Percentiles rank a stretch among this genome's conserved stretches.
phyloP scores from a whole-genome alignment of 2,329 filamentous ascomycete species.

The Cladorrhinum sp. region DNA sequence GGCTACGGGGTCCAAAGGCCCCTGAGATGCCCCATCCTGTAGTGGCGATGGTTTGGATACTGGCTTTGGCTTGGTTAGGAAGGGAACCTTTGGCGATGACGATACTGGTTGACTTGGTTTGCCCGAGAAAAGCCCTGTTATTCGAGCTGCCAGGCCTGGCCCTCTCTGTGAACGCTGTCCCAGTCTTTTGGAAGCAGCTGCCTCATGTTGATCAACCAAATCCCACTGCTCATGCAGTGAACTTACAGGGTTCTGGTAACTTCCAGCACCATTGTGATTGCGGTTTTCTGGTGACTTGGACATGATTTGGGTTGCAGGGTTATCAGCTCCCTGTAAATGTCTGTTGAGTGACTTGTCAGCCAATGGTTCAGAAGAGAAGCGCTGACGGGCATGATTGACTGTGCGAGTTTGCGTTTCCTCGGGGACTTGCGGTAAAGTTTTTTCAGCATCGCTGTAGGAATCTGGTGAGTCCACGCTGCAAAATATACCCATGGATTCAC shows the following conservation, averaged over 20 bases:
- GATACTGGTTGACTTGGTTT: neutral
- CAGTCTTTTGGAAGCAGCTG: neutral
- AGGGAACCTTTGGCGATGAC: neutral
- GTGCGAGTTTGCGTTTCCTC: conserved; percentile 17
- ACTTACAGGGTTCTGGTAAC: neutral
- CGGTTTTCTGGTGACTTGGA: neutral
- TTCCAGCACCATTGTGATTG: neutral
- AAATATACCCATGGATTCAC: conserved; percentile 14
- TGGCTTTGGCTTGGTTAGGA: neutral
- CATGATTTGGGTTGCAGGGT: neutral
- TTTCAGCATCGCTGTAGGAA: conserved; percentile 15
- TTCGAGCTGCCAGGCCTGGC: neutral
- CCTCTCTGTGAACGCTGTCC: neutral
- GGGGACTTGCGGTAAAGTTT: conserved; percentile 15
- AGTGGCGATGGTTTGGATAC: neutral
- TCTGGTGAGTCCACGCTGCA: conserved; percentile 9
- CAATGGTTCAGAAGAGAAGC: conserved; percentile 6
- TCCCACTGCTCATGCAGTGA: neutral
- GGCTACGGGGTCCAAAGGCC: neutral
- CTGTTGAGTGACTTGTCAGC: conserved; percentile 20
- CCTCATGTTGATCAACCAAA: neutral
- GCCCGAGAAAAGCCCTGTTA: neutral
- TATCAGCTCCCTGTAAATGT: conserved; percentile 1
- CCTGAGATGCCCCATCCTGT: neutral
- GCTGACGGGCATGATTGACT: conserved; percentile 21